Percentiles rank a stretch among this genome's conserved stretches.
phyloP scores from a whole-genome alignment of 805 yeast species.

The Ogataea wickerhamii region DNA sequence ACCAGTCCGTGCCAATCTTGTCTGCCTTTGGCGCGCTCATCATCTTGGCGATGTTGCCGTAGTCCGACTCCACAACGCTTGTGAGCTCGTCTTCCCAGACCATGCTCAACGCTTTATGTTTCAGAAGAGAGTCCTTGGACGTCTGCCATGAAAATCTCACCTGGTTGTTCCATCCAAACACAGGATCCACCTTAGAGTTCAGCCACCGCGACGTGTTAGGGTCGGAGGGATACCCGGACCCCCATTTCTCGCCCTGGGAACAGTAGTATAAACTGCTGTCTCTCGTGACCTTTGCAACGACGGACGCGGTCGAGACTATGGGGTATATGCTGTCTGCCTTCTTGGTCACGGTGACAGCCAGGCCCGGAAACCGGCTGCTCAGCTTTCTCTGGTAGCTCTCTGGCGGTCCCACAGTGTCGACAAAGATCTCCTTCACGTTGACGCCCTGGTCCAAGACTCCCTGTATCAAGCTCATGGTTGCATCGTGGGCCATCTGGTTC shows the following conservation, averaged over 20 bases:
- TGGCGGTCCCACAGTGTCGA: slow-evolving; percentile 98
- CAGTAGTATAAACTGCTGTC: slow-evolving; percentile 42
- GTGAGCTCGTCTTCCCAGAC: slow-evolving; percentile 56
- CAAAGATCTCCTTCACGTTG: slow-evolving; percentile 66
- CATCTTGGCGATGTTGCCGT: slow-evolving; percentile 22
- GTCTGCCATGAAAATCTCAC: slow-evolving; percentile 95
- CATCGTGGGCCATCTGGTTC: slow-evolving; percentile 95
- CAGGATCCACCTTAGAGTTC: slow-evolving; percentile 52
- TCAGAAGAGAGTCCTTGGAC: slow-evolving; percentile 64
- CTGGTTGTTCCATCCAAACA: slow-evolving; percentile 81
- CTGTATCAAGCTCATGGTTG: slow-evolving; percentile 77
- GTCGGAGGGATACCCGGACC: slow-evolving; percentile 95
- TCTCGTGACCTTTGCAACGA: slow-evolving; percentile 94
- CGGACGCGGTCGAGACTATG: slow-evolving; percentile 89
- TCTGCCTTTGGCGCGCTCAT: slow-evolving; percentile 4
- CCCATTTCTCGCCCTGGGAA: slow-evolving; percentile 40
- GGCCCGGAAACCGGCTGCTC: slow-evolving; percentile 59
- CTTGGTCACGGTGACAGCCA: slow-evolving; percentile 79
- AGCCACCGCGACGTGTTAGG: slow-evolving; percentile 84
- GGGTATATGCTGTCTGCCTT: slow-evolving; percentile 94
- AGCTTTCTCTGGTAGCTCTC: slow-evolving; percentile 74
- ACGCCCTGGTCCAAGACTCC: slow-evolving; percentile 61
- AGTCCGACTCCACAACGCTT: slow-evolving; percentile 27
- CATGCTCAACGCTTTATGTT: slow-evolving; percentile 49
- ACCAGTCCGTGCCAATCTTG: slow-evolving; percentile 19